Percentiles rank a stretch among this genome's conserved stretches.
Conservation (phyloP, 2,329 filamentous ascomycete species). For the Coniochaeta ligniaria region DNA sequence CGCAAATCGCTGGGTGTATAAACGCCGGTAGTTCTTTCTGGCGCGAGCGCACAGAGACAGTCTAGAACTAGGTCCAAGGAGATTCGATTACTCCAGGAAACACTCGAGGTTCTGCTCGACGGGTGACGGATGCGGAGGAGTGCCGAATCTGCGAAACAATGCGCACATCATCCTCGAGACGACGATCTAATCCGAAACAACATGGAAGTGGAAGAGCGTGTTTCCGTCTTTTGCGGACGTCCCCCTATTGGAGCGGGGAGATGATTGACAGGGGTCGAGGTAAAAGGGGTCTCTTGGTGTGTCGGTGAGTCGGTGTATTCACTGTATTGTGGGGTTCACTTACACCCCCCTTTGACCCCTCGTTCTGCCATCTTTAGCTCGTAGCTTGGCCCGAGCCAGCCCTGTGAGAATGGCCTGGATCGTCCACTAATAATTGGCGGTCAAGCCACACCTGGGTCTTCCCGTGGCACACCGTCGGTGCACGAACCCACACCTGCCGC, state of each 20-base stretch:
- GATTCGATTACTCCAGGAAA: neutral
- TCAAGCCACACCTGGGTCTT: neutral
- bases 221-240: neutral
- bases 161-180: neutral
- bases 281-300: neutral
- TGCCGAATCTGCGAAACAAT: neutral
- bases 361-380: neutral
- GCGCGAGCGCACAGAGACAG: neutral
- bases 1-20: neutral
- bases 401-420: no score
- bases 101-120: neutral
- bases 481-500: neutral
- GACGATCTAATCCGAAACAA: neutral
- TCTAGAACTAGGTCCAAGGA: neutral
- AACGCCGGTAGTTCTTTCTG: neutral
- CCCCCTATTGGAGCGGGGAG: constrained; percentile 1
- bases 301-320: neutral
- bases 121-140: neutral
- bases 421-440: no score
- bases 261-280: neutral
- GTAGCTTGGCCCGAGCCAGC: neutral
- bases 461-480: neutral
- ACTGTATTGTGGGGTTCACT: neutral
- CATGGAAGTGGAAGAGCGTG: neutral
- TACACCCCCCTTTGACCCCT: neutral